These are phyloP conservation scores for Leishmania amazonensis DNA, from an alignment of 208 protist species.

Conservation along the genomic window DNA sequence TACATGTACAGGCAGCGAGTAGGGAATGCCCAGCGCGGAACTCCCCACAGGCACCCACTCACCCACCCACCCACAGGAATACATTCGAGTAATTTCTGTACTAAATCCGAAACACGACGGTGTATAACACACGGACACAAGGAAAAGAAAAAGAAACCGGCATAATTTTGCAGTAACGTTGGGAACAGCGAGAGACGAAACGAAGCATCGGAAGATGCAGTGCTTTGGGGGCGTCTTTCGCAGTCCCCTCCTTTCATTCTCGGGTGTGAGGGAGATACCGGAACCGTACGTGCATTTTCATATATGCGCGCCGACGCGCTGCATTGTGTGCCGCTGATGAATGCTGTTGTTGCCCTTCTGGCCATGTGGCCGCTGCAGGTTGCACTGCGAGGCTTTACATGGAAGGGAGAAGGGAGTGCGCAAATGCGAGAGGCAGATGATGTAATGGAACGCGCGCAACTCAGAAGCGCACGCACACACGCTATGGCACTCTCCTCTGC, in stretches of 20 bases:
- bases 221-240: no score
- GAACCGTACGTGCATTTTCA: neutral
- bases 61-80: neutral
- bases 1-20: neutral
- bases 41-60: neutral
- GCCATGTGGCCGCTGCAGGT: neutral
- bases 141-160: neutral
- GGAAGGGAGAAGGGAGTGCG: neutral
- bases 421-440: neutral
- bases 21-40: neutral
- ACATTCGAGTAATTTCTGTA: conserved; percentile 7
- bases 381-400: neutral
- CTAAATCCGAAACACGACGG: neutral
- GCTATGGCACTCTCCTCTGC: neutral
- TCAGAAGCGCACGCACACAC: neutral
- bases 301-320: neutral
- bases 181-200: neutral
- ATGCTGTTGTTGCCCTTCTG: neutral
- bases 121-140: neutral
- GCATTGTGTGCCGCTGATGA: conserved; percentile 1
- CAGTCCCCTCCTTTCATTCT: neutral
- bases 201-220: neutral
- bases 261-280: neutral
- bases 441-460: neutral
- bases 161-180: neutral